Conservation (phyloP, 1,284 basidiomycete species). For the Cutaneotrichosporon sp. region DNA sequence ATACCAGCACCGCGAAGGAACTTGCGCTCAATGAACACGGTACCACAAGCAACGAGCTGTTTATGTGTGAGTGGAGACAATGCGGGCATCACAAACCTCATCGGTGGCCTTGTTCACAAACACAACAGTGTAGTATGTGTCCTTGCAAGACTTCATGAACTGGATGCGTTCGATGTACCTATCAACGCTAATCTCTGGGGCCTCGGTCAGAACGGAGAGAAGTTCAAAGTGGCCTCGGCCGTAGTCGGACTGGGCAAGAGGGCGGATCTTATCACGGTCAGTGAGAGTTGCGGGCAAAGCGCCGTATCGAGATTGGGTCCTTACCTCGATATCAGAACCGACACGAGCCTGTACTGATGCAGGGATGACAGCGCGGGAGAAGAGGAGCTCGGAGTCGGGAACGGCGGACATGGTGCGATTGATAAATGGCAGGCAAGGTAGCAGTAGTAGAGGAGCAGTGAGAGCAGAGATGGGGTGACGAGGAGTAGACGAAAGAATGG, state of each 20-base stretch:
- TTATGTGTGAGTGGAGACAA: not conserved
- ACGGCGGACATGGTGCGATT: constrained; percentile 6
- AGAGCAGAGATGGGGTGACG: not conserved
- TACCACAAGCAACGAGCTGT: constrained; percentile 73
- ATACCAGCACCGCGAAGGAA: constrained; percentile 74
- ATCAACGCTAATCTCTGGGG: constrained; percentile 64
- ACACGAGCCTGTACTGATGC: constrained; percentile 21
- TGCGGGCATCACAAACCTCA: constrained; percentile 34
- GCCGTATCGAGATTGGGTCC: not conserved
- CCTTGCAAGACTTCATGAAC: constrained; percentile 45
- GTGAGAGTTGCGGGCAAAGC: not conserved
- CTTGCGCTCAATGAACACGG: constrained; percentile 86
- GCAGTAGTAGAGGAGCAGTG: too few species aligned
- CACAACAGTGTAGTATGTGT: constrained; percentile 79
- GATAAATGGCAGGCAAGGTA: too few species aligned
- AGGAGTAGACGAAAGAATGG: too few species aligned
- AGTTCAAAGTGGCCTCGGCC: constrained; percentile 74
- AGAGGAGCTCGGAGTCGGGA: constrained; percentile 27
- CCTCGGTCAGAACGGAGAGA: constrained; percentile 72
- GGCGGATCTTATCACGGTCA: constrained; percentile 61
- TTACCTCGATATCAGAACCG: constrained; percentile 30
- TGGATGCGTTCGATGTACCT: constrained; percentile 67
- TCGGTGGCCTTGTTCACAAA: constrained; percentile 72
- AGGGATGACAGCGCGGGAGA: constrained; percentile 33
- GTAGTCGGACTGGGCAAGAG: constrained; percentile 84